A percentile compares a stretch with the other conserved stretches of the same genome.
These are phyloP conservation scores for Pseudogymnoascus sp. DNA, from an alignment of 2,329 filamentous ascomycete species.

Conservation along the genomic window DNA sequence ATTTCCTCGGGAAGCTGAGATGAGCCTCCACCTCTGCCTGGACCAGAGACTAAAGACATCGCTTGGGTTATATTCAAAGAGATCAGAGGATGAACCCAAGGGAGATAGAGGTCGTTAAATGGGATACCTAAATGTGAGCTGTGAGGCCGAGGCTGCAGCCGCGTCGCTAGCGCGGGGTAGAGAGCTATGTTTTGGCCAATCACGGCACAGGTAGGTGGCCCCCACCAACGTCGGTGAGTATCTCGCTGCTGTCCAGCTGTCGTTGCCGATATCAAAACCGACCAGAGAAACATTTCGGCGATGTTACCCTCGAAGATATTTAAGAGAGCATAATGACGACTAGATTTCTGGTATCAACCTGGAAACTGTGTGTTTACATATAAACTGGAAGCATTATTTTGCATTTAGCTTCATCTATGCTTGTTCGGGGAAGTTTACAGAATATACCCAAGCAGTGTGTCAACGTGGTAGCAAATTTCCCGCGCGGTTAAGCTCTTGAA, in stretches of 20 bases:
- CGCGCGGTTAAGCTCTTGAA: neutral
- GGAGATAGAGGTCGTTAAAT: neutral
- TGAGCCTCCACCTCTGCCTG: slow-evolving; percentile 21
- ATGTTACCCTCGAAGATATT: neutral
- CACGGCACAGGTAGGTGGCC: neutral
- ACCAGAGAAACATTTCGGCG: neutral
- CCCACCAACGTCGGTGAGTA: neutral
- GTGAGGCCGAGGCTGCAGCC: slow-evolving; percentile 1
- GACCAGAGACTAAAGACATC: slow-evolving; percentile 29
- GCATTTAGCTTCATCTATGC: neutral
- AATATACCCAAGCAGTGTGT: neutral
- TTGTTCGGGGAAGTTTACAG: neutral
- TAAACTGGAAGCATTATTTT: neutral
- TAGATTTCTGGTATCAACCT: neutral
- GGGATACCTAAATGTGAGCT: neutral
- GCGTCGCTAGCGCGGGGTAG: slow-evolving; percentile 4
- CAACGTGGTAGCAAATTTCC: neutral
- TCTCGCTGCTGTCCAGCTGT: neutral
- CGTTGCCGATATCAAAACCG: neutral
- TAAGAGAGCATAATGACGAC: neutral
- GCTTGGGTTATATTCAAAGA: neutral
- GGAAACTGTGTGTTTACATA: neutral
- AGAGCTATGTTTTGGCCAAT: neutral
- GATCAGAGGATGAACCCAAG: neutral
- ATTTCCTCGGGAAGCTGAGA: slow-evolving; percentile 25